phyloP scores from a whole-genome alignment of 2,329 filamentous ascomycete genomes.

The Teratosphaeria nubilosa region DNA sequence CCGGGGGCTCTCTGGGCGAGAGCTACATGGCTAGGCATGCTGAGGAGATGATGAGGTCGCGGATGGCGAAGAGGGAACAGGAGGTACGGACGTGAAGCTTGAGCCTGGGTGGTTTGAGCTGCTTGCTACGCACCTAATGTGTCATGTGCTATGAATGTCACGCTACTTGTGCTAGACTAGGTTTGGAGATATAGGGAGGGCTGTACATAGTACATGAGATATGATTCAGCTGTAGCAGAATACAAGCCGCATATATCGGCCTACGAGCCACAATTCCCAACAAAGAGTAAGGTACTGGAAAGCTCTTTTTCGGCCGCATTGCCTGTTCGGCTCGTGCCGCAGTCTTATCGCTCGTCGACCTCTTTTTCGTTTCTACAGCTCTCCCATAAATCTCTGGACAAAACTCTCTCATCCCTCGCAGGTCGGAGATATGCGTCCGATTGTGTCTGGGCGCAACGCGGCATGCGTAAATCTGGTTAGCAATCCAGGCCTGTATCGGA shows the following conservation, averaged over 20 bases:
- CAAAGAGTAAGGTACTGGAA: background rate
- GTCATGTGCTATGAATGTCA: background rate
- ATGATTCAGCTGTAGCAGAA: background rate
- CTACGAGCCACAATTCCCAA: background rate
- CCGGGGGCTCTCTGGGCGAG: slow-evolving; percentile 24
- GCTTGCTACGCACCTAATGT: background rate
- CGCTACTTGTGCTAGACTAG: background rate
- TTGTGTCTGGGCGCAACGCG: background rate
- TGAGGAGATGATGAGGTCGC: slow-evolving; percentile 17
- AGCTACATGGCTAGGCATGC: slow-evolving; percentile 24
- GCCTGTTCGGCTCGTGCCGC: background rate
- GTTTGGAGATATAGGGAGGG: background rate
- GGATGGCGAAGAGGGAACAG: slow-evolving; percentile 4
- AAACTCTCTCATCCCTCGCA: background rate
- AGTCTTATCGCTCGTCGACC: background rate
- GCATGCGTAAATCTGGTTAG: background rate
- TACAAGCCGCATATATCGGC: background rate
- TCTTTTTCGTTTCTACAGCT: too few species aligned
- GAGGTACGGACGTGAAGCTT: slow-evolving; percentile 47
- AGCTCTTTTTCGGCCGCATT: background rate
- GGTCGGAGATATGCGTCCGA: background rate
- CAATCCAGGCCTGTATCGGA: background rate
- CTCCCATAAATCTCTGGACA: background rate
- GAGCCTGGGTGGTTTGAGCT: background rate
- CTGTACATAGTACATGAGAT: background rate